phyloP scores from a whole-genome alignment of 2,329 filamentous ascomycete species.

The Apiospora koreana region DNA sequence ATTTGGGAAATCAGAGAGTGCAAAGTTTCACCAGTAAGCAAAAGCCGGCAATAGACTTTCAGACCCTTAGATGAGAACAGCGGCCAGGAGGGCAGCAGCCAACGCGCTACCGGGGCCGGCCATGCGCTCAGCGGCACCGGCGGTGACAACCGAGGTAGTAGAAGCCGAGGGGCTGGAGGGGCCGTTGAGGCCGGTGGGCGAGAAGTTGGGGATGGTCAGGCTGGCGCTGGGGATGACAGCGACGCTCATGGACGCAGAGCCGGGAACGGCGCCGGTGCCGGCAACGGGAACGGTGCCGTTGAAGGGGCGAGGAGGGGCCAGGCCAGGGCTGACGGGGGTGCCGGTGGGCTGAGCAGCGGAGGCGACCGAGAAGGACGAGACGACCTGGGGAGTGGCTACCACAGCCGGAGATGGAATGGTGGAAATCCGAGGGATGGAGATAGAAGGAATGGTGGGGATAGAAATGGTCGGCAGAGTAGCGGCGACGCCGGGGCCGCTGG shows the following conservation, averaged over 20 bases:
- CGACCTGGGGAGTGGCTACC: not conserved
- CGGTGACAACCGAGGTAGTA: not conserved
- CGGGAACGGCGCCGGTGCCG: not conserved
- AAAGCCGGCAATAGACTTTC: not conserved
- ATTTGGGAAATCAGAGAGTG: too few relatives aligned
- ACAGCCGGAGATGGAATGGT: not conserved
- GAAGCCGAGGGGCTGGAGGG: not conserved
- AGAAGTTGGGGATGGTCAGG: not conserved
- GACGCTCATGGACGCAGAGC: not conserved
- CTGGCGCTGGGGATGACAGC: constrained; percentile 8
- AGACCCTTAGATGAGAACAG: constrained; percentile 6
- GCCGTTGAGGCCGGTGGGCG: not conserved
- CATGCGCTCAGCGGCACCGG: constrained; percentile 10
- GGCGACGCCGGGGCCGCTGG: not conserved
- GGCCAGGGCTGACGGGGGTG: not conserved
- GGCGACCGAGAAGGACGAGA: not conserved
- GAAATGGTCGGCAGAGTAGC: not conserved
- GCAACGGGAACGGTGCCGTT: not conserved
- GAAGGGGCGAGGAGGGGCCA: not conserved
- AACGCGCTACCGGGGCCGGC: constrained; percentile 10
- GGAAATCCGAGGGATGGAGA: too few relatives aligned
- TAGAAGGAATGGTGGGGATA: not conserved
- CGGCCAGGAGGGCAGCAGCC: constrained; percentile 8
- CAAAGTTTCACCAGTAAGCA: too few relatives aligned
- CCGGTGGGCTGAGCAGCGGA: not conserved